A percentile compares a stretch with the other conserved stretches of the same genome.
phyloP scores from a whole-genome alignment of 495 filamentous ascomycete species.

The Massariosphaeria phaeospora region DNA sequence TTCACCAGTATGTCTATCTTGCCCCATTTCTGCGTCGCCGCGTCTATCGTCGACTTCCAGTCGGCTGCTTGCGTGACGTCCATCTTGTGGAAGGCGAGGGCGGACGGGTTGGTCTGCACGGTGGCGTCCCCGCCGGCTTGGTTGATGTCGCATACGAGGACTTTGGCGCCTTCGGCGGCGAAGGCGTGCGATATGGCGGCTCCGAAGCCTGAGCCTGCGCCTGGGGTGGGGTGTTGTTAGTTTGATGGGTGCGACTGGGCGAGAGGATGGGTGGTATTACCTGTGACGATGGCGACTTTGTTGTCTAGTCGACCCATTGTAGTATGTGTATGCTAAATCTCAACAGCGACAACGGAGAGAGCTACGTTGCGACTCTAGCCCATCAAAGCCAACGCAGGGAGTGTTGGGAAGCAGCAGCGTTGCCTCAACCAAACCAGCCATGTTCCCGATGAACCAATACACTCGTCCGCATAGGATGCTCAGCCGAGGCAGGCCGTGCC shows the following conservation, averaged over 20 bases:
- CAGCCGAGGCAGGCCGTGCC: too few relatives aligned
- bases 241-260: neutral
- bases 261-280: neutral
- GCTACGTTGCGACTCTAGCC: too few relatives aligned
- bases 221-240: conserved; percentile 9
- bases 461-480: too few relatives aligned
- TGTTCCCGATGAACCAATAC: too few relatives aligned
- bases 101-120: conserved; percentile 19
- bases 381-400: too few relatives aligned
- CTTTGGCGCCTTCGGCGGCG: conserved; percentile 33
- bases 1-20: conserved; percentile 44
- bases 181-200: conserved; percentile 33
- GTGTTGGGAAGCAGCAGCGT: too few relatives aligned
- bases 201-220: conserved; percentile 37
- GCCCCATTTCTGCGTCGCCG: conserved; percentile 27
- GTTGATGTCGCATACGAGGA: conserved; percentile 36
- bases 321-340: too few relatives aligned
- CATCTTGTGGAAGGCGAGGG: conserved; percentile 34
- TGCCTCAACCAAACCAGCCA: too few relatives aligned
- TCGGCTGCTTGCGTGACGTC: conserved; percentile 33
- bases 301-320: conserved; percentile 32
- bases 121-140: conserved; percentile 26
- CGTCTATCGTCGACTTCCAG: conserved; percentile 34
- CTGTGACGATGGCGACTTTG: conserved; percentile 37
- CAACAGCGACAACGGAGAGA: too few relatives aligned